Conservation (phyloP, 495 filamentous ascomycete genomes). For the Schizothecium vesticola region DNA sequence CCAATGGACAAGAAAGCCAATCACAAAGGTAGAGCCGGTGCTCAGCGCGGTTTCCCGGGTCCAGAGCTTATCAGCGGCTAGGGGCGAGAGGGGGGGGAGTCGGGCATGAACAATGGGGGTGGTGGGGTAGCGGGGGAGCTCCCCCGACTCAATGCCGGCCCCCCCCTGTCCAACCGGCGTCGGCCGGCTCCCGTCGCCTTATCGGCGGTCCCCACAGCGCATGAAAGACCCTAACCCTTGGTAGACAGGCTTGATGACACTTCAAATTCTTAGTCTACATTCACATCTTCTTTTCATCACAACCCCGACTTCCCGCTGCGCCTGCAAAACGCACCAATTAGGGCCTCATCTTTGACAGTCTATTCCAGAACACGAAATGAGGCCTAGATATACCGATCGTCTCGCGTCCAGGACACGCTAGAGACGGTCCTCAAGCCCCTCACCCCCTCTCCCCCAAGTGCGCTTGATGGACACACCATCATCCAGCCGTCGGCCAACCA, state of each 20-base stretch:
- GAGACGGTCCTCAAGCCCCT: too few relatives aligned
- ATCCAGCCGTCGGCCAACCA: not conserved
- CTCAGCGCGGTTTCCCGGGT: not conserved
- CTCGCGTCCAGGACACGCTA: too few relatives aligned
- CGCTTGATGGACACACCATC: not conserved
- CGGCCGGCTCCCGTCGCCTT: constrained; percentile 13
- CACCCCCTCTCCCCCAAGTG: too few relatives aligned
- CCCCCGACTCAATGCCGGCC: not conserved
- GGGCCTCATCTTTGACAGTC: not conserved
- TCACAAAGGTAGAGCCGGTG: not conserved
- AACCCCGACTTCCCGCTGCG: not conserved
- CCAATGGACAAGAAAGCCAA: not conserved
- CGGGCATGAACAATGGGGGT: not conserved
- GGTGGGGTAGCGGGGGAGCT: constrained; percentile 1
- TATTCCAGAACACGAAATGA: too few relatives aligned
- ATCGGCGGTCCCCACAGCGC: constrained; percentile 5
- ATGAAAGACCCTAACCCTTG: constrained; percentile 9
- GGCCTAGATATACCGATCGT: too few relatives aligned
- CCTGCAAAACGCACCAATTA: not conserved
- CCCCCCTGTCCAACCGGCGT: constrained; percentile 3
- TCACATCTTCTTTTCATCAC: not conserved
- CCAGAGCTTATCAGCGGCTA: not conserved
- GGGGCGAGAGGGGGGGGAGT: not conserved
- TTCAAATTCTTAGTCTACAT: not conserved
- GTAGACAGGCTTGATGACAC: not conserved